Base-by-base conservation (phyloP, 805 yeast genomes). In the Wickerhamomyces tratensis region DNA sequence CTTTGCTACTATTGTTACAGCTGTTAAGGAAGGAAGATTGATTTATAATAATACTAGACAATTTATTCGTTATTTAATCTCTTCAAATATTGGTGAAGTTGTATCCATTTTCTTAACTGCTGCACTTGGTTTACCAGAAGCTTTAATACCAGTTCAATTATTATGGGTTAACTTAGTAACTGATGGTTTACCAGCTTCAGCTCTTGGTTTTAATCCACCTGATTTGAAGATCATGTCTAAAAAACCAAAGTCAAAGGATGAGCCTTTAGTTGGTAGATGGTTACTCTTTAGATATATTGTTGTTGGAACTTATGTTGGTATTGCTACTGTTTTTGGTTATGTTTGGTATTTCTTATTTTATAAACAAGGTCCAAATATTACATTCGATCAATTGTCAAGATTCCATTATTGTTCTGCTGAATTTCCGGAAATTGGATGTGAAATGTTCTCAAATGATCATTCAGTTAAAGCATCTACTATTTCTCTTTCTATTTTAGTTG, bases 161-260 rank as follows among this genome's bases (percentile, higher is more conserved):
- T 63, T 75, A 49, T 75, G 79, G 79, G 73, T 75, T 43, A 67
- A 75, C 46, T 68, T 75, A 35, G 76, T 75, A 14, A 75, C 80
- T 14, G 76, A 76, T 40, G 77, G 79, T 40, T 63, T 75, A 55
- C 80, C 80, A 39, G 79, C 79, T 26, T 74, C 77, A 60, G 80
- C 79, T 0, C 63, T 75, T 47, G 79, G 79, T 10, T 65, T 65
- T 54, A 66, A 65, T 42, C 71, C 71, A 5, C 66, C 70, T 8
- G 69, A 65, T 41, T 46, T 54, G 40, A 62, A 57, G 35, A 61
- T 61, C 43, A 65, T 65, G 71, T 46, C 51, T 4, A 53, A 65
- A 34, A 58, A 57, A n/a, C 71, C 70, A 20, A 59, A 65, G 35
- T 56, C 64, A 1, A 54, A 54, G 27, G 57, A 63, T 39, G 71